A percentile compares a stretch with the other conserved stretches of the same genome.
Conservation (phyloP, 2,329 filamentous ascomycete species). For the Sclerotinia subarctica region DNA sequence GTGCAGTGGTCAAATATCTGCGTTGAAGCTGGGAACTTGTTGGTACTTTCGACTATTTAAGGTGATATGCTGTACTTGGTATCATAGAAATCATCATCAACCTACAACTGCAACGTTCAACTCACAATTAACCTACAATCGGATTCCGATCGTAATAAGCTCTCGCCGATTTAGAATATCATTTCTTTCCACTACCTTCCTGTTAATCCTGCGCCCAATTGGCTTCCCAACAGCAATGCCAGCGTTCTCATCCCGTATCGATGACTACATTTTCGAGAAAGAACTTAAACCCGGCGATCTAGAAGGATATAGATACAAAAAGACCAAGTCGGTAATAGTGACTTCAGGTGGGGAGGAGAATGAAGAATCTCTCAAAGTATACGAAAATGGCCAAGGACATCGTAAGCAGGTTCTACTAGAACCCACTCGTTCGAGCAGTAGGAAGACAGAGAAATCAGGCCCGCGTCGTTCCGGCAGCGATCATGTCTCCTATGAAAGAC, state of each 20-base stretch:
- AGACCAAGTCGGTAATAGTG: background rate
- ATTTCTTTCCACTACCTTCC: background rate
- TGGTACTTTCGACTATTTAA: slow-evolving; percentile 4
- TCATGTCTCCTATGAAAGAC: background rate
- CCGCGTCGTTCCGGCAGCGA: background rate
- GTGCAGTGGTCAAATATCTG: background rate
- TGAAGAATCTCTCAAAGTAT: background rate
- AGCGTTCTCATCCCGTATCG: background rate
- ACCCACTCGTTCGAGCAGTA: background rate
- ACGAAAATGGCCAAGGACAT: background rate
- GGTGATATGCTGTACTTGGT: background rate
- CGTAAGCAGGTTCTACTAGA: background rate
- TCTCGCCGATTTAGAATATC: background rate
- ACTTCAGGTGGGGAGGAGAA: background rate
- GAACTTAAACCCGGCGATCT: background rate
- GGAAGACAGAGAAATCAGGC: background rate
- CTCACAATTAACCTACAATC: background rate
- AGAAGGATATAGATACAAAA: background rate
- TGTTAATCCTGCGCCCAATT: background rate
- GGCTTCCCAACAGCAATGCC: background rate
- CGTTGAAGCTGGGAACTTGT: background rate
- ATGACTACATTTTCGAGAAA: background rate
- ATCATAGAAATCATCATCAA: background rate
- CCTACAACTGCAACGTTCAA: background rate
- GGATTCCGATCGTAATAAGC: background rate